phyloP scores from a whole-genome alignment of 768 basidiomycete species.

The Dictyophora rubrovolvata region DNA sequence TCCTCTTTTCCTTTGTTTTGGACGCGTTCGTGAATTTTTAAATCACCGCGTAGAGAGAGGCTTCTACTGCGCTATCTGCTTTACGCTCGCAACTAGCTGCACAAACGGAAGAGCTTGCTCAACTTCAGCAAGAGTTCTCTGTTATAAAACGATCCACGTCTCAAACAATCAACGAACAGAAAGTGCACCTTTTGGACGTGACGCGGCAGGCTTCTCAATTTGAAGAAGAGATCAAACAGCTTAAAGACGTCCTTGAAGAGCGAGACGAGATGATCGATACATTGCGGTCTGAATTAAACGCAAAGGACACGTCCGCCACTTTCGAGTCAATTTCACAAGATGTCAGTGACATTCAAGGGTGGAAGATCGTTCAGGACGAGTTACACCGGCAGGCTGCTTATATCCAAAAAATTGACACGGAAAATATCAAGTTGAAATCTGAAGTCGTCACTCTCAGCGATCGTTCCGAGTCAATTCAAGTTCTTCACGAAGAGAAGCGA shows the following conservation, averaged over 20 bases:
- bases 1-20: not conserved
- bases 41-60: constrained; percentile 28
- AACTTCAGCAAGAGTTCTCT: constrained; percentile 49
- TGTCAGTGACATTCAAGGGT: constrained; percentile 31
- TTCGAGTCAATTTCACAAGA: not conserved
- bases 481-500: constrained; percentile 66
- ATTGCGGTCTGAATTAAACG: constrained; percentile 12
- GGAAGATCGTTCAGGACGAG: constrained; percentile 57
- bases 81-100: constrained; percentile 39
- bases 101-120: constrained; percentile 49
- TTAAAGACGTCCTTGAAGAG: constrained; percentile 26
- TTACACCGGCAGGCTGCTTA: constrained; percentile 56
- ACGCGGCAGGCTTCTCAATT: constrained; percentile 36
- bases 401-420: constrained; percentile 46
- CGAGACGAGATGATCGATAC: constrained; percentile 26
- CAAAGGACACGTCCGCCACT: not conserved
- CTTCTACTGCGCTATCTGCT: constrained; percentile 41
- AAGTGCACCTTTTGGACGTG: constrained; percentile 40
- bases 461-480: constrained; percentile 51
- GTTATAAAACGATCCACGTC: constrained; percentile 36
- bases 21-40: not conserved
- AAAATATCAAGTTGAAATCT: constrained; percentile 42
- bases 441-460: constrained; percentile 48
- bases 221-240: constrained; percentile 31
- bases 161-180: constrained; percentile 41